phyloP scores from a whole-genome alignment of 257 asterid genomes.

The Craterostigma plantagineum region DNA sequence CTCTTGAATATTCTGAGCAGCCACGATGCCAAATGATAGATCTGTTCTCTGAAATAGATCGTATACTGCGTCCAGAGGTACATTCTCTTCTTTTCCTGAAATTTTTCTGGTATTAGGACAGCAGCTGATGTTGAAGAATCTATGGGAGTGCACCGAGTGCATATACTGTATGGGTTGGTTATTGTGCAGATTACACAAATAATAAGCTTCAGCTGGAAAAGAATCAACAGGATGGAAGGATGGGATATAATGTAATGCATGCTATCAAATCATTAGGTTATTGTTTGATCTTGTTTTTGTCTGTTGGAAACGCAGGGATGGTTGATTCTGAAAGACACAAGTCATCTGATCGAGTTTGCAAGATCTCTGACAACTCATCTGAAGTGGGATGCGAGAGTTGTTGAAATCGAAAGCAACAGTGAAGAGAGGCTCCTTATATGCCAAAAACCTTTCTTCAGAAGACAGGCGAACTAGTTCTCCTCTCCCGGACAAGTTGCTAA shows the following conservation, averaged over 20 bases:
- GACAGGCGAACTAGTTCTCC: slow-evolving; percentile 39
- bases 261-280: background rate
- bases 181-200: background rate
- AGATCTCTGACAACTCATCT: slow-evolving; percentile 59
- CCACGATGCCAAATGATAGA: slow-evolving; percentile 68
- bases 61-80: slow-evolving; percentile 99
- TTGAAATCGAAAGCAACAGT: slow-evolving; percentile 71
- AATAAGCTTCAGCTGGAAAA: background rate
- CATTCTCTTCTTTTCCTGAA: too few relatives aligned
- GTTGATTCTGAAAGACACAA: slow-evolving; percentile 61
- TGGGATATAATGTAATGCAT: background rate
- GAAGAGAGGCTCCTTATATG: slow-evolving; percentile 84
- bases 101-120: too few relatives aligned
- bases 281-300: slow-evolving; percentile 9
- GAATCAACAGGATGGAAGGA: background rate
- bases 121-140: too few relatives aligned
- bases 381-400: slow-evolving; percentile 95
- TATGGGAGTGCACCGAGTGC: too few relatives aligned
- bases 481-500: background rate
- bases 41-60: slow-evolving; percentile 75
- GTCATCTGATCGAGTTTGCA: slow-evolving; percentile 55
- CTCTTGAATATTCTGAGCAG: slow-evolving; percentile 64
- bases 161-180: too few relatives aligned
- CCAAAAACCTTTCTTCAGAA: slow-evolving; percentile 77
- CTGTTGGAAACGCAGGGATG: slow-evolving; percentile 65